phyloP scores from a whole-genome alignment of 371 early-diverging fungal species.

The Chytridium lagenaria region DNA sequence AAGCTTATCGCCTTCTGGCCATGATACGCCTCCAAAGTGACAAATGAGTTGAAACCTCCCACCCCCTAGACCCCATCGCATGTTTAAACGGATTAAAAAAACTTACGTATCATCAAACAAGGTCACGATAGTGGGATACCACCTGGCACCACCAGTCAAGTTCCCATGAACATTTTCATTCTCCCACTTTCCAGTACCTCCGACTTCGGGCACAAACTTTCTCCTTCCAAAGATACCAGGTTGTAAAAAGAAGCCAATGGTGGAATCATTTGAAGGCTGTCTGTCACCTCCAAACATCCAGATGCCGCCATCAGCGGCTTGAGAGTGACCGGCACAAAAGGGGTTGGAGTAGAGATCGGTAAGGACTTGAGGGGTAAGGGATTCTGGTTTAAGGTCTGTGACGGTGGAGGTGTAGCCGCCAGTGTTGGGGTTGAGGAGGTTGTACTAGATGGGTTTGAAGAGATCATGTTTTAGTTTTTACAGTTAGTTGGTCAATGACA shows the following conservation, averaged over 20 bases:
- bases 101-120: slow-evolving; percentile 37
- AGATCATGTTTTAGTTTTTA: neutral
- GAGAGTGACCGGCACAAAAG: slow-evolving; percentile 47
- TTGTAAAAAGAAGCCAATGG: neutral
- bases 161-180: slow-evolving; percentile 8
- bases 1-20: too few relatives aligned
- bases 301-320: slow-evolving; percentile 39
- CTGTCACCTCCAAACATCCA: slow-evolving; percentile 42
- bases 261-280: slow-evolving; percentile 6
- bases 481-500: too few relatives aligned
- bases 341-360: slow-evolving; percentile 35
- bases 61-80: too few relatives aligned
- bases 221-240: slow-evolving; percentile 12
- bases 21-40: too few relatives aligned
- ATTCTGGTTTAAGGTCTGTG: slow-evolving; percentile 23
- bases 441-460: slow-evolving; percentile 31
- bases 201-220: slow-evolving; percentile 13
- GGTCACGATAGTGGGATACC: slow-evolving; percentile 43
- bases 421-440: slow-evolving; percentile 37
- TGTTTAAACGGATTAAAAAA: too few relatives aligned
- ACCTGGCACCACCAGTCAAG: slow-evolving; percentile 15
- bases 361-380: slow-evolving; percentile 13
- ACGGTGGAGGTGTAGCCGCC: slow-evolving; percentile 35
- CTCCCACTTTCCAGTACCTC: slow-evolving; percentile 3
- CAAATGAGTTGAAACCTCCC: too few relatives aligned